Evolutionary conservation across 805 yeast genomes (phyloP), one percentile per base, ranked within the genome.

Genomic region (Candida chauliodis): DNA sequence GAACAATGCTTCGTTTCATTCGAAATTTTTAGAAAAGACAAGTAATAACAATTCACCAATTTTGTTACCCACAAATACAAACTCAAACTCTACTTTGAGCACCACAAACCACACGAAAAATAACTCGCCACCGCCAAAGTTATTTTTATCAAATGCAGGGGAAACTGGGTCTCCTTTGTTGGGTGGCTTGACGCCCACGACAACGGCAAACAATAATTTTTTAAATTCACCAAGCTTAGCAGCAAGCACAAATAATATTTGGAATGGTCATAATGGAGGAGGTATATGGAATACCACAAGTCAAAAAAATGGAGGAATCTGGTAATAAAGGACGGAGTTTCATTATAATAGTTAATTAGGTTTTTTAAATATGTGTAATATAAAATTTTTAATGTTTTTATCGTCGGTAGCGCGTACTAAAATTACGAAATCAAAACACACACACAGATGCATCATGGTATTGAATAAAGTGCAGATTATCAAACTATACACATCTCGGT

Each of bases 391-490:
- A 27, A 13, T 27, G 18, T 8, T 21, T 21, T 7, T 10, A 21
- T 21, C 24, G 10, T 21, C 24, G 34, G 34, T 31, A 31, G 34
- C 34, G 34, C 21, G 14, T 5, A 4, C 18, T n/a, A n/a, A n/a
- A n/a, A n/a, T 5, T 13, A 7, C n/a, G 18, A 33, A 34, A 20
- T 34, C 16, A 26, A 34, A 34, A 18, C 30, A 26, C 23, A 11
- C 14, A 18, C n/a, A 21, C 19, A 27, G 17, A 10, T 5, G 5
- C 14, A 24, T 27, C 29, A 59, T 57, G 62, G 52, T 53, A n/a
- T 49, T 58, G 25, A 63, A 59, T 43, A 49, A 52, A 29, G 47
- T 50, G 28, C 71, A 66, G 46, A 48, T 65, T 32, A 51, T 62
- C 15, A 52, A 51, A 44, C 40, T 62, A 18, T 63, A 69, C 38